phyloP scores from a whole-genome alignment of 495 filamentous ascomycete genomes.

The Darksidea phi region DNA sequence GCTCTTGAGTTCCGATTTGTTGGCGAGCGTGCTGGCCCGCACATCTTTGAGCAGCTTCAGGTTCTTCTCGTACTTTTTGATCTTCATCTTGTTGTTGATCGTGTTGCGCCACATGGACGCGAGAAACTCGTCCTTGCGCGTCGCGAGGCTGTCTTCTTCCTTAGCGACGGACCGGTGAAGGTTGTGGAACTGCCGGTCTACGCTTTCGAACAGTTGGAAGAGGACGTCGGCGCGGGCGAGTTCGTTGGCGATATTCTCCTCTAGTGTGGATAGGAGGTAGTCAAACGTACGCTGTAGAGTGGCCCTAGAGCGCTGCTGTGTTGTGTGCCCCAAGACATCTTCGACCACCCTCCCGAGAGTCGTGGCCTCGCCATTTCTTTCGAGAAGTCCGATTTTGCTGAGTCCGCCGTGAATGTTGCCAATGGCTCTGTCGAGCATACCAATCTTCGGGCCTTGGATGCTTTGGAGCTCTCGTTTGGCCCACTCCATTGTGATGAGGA shows the following conservation, averaged over 20 bases:
- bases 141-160: conserved; percentile 75
- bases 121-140: conserved; percentile 74
- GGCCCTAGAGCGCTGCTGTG: conserved; percentile 71
- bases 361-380: conserved; percentile 63
- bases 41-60: conserved; percentile 68
- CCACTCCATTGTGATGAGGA: conserved; percentile 94
- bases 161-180: conserved; percentile 81
- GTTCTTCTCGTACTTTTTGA: conserved; percentile 89
- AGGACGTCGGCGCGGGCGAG: conserved; percentile 71
- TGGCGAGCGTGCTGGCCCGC: conserved; percentile 75
- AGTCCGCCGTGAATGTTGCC: conserved; percentile 79
- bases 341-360: conserved; percentile 63
- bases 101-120: conserved; percentile 81
- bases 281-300: conserved; percentile 83
- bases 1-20: conserved; percentile 78
- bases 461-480: conserved; percentile 71
- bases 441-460: conserved; percentile 55
- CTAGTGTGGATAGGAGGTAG: conserved; percentile 81
- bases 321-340: conserved; percentile 73
- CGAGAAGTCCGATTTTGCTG: conserved; percentile 63
- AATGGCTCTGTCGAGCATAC: conserved; percentile 62
- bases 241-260: conserved; percentile 83
- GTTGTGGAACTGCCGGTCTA: conserved; percentile 85
- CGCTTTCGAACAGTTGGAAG: conserved; percentile 79
- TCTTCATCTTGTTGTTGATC: conserved; percentile 65